phyloP scores from a whole-genome alignment of 306 rosid species.

The Nissolia schottii region DNA sequence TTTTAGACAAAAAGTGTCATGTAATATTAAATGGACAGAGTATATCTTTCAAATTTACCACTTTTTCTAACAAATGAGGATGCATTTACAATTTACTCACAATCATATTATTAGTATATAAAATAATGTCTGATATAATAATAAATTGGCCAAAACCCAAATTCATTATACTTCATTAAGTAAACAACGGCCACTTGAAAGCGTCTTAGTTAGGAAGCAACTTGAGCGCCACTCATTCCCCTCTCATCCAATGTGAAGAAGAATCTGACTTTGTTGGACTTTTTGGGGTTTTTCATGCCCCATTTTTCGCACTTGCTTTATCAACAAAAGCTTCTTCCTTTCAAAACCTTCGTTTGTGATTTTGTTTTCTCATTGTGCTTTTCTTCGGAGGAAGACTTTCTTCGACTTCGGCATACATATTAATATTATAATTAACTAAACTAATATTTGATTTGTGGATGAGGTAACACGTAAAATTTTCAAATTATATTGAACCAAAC shows the following conservation, averaged over 20 bases:
- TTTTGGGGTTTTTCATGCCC: constrained; percentile 30
- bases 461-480: constrained; percentile 5
- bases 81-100: not conserved
- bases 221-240: constrained; percentile 38
- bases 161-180: constrained; percentile 17
- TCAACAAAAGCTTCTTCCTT: constrained; percentile 12
- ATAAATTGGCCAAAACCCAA: not conserved
- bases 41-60: too few relatives aligned
- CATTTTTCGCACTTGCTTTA: constrained; percentile 31
- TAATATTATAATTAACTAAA: not conserved
- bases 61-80: too few relatives aligned
- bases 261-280: constrained; percentile 25
- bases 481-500: not conserved
- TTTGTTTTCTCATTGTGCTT: constrained; percentile 13
- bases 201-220: constrained; percentile 40
- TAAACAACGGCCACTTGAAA: constrained; percentile 28
- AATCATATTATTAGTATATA: not conserved
- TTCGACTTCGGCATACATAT: not conserved
- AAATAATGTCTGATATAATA: not conserved
- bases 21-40: too few relatives aligned
- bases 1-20: too few relatives aligned
- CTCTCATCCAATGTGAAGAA: constrained; percentile 28
- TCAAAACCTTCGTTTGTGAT: not conserved
- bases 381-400: constrained; percentile 13
- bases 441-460: not conserved